These are phyloP conservation scores for Aspergillus bertholletiae DNA, from an alignment of 495 filamentous ascomycete genomes.

Conservation along the genomic window DNA sequence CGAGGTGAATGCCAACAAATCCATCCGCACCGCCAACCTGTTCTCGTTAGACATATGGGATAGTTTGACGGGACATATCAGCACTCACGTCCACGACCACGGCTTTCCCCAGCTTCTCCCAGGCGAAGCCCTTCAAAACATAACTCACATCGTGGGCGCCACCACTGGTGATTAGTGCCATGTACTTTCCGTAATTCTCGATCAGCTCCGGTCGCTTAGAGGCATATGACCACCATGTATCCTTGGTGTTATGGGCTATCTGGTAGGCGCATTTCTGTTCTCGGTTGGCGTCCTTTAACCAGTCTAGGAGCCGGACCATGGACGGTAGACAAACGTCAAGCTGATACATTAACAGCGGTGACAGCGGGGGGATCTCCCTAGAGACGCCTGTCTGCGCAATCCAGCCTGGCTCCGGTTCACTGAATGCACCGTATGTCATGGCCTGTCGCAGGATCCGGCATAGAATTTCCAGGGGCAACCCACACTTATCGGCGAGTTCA, in stretches of 20 bases:
- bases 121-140: neutral
- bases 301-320: neutral
- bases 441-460: neutral
- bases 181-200: neutral
- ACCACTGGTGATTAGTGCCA: neutral
- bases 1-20: neutral
- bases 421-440: neutral
- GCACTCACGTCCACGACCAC: neutral
- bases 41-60: neutral
- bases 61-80: neutral
- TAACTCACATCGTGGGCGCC: neutral
- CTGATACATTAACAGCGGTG: neutral
- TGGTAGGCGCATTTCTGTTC: neutral
- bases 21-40: neutral
- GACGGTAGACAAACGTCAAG: neutral
- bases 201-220: neutral
- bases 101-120: neutral
- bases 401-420: neutral
- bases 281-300: neutral
- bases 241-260: neutral
- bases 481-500: neutral
- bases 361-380: neutral
- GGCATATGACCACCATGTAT: neutral
- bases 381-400: neutral
- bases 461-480: neutral